Evolutionary conservation across 2,329 filamentous ascomycete species (phyloP), one percentile per base, ranked within the genome.

Genomic region (Aspergillus ochraceus): DNA sequence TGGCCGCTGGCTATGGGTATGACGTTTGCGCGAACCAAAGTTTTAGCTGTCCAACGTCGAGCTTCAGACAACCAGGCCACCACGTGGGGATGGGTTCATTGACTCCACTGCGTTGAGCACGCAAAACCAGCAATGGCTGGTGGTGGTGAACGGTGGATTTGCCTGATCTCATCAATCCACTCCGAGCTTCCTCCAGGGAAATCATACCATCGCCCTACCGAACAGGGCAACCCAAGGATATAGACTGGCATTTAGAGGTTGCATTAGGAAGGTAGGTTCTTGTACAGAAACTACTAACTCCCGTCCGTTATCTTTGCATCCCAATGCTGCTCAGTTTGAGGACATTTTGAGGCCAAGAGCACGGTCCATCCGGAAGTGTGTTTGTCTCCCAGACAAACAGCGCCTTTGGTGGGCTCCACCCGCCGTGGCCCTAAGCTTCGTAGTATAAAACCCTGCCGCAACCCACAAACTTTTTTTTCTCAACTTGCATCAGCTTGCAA

Each of bases 381-480:
- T 65, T 65, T 65, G 64, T 52, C 51, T 52, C 26, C 14, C n/a
- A 45, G 55, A 51, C 66, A 68, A 68, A 67, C 66, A 62, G 52
- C 66, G 26, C 42, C 46, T 22, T 26, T 60, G 60, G 58, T 46
- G 24, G 14, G 24, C 17, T 10, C 54, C 60, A 57, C 57, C 55
- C 58, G 39, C 66, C 66, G 65, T 65, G 56, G 56, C 32, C 49
- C 20, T 32, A 49, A 52, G 50, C 57, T 42, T 52, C 55, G 17
- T 39, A 52, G 32, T 66, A 64, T 67, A 67, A 67, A 67, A 60
- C 36, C 45, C 54, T 39, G 64, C 61, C 66, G 68, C 67, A 68
- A 63, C 50, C 45, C 45, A 47, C 45, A 47, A 62, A 59, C 54
- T 62, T 65, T 68, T 66, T 55, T 64, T 61, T 60, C 42, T 55